Conservation (phyloP, 2,329 filamentous ascomycete genomes). For the Aspergillus aculeatinus region DNA sequence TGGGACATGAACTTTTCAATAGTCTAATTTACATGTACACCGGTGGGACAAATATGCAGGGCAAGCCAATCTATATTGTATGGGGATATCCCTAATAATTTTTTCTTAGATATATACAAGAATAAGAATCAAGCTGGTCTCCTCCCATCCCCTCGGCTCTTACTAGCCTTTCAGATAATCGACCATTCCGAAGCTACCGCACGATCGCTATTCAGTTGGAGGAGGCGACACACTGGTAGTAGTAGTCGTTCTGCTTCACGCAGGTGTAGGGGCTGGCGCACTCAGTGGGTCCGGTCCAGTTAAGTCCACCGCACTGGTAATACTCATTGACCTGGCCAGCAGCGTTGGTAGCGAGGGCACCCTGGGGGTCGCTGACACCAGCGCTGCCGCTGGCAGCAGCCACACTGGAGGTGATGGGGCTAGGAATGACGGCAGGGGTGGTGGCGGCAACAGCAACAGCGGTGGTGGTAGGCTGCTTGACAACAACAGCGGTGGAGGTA, state of each 20-base stretch:
- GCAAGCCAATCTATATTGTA: neutral
- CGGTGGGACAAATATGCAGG: neutral
- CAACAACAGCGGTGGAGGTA: neutral
- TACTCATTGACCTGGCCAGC: slow-evolving; percentile 21
- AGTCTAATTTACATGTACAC: neutral
- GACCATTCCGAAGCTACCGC: neutral
- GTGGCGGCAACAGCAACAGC: slow-evolving; percentile 8
- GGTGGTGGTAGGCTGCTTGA: slow-evolving; percentile 5
- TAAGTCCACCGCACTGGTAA: slow-evolving; percentile 39
- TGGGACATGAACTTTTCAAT: neutral
- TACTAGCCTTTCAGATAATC: neutral
- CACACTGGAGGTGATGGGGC: neutral
- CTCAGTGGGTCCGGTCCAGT: slow-evolving; percentile 35
- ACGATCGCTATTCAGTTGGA: neutral
- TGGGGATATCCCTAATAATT: neutral
- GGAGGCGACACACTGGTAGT: slow-evolving; percentile 37
- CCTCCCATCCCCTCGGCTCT: neutral
- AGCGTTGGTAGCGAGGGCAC: slow-evolving; percentile 2
- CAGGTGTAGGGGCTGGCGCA: slow-evolving; percentile 37
- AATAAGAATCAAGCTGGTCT: slow-evolving; percentile 3
- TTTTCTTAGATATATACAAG: slow-evolving; percentile 5
- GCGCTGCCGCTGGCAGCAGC: slow-evolving; percentile 6
- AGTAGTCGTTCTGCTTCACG: slow-evolving; percentile 37
- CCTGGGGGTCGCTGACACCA: slow-evolving; percentile 10
- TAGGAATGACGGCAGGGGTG: neutral